phyloP scores from a whole-genome alignment of 805 yeast genomes.

The Priceomyces medius region DNA sequence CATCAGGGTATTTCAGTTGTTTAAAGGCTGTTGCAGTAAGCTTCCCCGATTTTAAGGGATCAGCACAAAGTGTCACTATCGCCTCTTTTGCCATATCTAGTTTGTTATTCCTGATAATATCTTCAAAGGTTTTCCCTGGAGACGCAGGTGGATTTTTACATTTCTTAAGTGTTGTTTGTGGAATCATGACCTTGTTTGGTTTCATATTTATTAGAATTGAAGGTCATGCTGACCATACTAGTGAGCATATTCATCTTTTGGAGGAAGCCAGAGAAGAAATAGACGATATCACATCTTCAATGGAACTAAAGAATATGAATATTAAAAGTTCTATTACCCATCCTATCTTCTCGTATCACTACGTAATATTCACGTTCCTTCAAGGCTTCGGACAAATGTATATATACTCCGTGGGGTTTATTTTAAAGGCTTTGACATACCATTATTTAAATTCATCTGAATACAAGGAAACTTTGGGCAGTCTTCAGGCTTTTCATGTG shows the following conservation, averaged over 20 bases:
- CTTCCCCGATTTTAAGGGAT: slow-evolving; percentile 32
- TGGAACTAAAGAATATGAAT: slow-evolving; percentile 15
- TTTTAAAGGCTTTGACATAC: slow-evolving; percentile 28
- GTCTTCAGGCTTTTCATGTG: slow-evolving; percentile 33
- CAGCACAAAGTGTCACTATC: slow-evolving; percentile 37
- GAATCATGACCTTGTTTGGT: slow-evolving; percentile 25
- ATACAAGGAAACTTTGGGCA: slow-evolving; percentile 13
- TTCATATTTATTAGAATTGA: slow-evolving; percentile 31
- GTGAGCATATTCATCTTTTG: slow-evolving; percentile 5
- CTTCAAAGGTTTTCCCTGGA: slow-evolving; percentile 20
- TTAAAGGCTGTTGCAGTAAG: slow-evolving; percentile 33
- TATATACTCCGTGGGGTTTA: slow-evolving; percentile 33
- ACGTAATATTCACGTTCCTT: slow-evolving; percentile 26
- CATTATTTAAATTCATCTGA: slow-evolving; percentile 13
- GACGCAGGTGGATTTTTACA: slow-evolving; percentile 22
- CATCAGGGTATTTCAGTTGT: slow-evolving; percentile 32
- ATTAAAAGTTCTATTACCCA: slow-evolving; percentile 23
- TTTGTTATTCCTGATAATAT: slow-evolving; percentile 23
- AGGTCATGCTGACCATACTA: slow-evolving; percentile 19
- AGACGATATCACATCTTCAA: slow-evolving; percentile 1
- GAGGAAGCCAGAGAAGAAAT: slow-evolving; percentile 8
- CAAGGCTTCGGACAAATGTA: slow-evolving; percentile 41
- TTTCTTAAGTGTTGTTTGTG: slow-evolving; percentile 23
- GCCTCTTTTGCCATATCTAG: slow-evolving; percentile 38
- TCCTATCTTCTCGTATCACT: slow-evolving; percentile 34